Conservation (phyloP, 2,329 filamentous ascomycete genomes). For the Curvularia lunata region DNA sequence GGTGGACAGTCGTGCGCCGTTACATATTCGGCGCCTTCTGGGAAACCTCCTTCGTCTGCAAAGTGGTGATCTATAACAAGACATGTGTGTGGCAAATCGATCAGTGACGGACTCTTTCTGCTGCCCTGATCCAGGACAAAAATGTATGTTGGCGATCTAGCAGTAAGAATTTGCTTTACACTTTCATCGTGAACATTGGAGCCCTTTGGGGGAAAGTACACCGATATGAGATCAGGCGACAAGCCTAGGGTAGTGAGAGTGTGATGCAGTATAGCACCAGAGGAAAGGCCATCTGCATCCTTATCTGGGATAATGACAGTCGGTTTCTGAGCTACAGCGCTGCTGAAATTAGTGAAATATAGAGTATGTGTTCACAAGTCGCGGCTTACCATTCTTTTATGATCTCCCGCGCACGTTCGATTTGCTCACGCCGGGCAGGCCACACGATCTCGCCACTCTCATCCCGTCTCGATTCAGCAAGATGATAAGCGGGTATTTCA, state of each 20-base stretch:
- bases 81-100: slow-evolving; percentile 57
- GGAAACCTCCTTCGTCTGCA: slow-evolving; percentile 63
- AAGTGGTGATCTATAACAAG: slow-evolving; percentile 72
- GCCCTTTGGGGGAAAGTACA: slow-evolving; percentile 67
- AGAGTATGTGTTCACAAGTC: neutral
- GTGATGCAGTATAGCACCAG: slow-evolving; percentile 67
- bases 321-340: slow-evolving; percentile 58
- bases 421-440: slow-evolving; percentile 65
- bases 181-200: slow-evolving; percentile 62
- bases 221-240: slow-evolving; percentile 58
- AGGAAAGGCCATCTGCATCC: slow-evolving; percentile 70
- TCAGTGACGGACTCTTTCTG: slow-evolving; percentile 60
- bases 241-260: slow-evolving; percentile 67
- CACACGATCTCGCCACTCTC: slow-evolving; percentile 60
- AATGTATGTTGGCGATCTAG: slow-evolving; percentile 61
- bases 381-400: slow-evolving; percentile 63
- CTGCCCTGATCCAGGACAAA: slow-evolving; percentile 72
- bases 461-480: slow-evolving; percentile 35
- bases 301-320: slow-evolving; percentile 72
- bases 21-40: slow-evolving; percentile 60
- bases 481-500: slow-evolving; percentile 41
- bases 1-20: slow-evolving; percentile 70
- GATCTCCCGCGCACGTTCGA: slow-evolving; percentile 62
- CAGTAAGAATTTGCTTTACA: slow-evolving; percentile 60
- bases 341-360: slow-evolving; percentile 33